phyloP scores from a whole-genome alignment of 2,329 filamentous ascomycete genomes.

The Arthrobotrys musiformis region DNA sequence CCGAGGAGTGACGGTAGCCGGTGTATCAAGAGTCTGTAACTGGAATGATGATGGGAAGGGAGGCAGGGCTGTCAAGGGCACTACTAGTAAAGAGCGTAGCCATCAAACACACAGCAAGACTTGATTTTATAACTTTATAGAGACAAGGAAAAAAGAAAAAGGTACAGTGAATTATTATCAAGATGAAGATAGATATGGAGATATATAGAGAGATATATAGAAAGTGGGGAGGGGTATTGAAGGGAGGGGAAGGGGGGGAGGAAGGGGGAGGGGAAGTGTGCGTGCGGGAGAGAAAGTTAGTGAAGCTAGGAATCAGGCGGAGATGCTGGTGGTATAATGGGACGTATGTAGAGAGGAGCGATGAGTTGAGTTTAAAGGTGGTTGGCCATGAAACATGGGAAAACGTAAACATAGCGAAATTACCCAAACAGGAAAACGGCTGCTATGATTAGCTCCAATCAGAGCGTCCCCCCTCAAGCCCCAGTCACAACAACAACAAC shows the following conservation, averaged over 20 bases:
- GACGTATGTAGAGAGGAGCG: slow-evolving; percentile 44
- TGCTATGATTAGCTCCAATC: slow-evolving; percentile 32
- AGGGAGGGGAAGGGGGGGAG: background rate
- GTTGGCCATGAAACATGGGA: slow-evolving; percentile 52
- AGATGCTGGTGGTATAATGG: slow-evolving; percentile 10
- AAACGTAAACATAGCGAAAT: slow-evolving; percentile 56
- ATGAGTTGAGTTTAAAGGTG: slow-evolving; percentile 56
- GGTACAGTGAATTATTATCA: too few relatives aligned
- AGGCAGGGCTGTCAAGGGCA: slow-evolving; percentile 7
- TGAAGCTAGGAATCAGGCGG: slow-evolving; percentile 34
- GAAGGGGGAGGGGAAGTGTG: background rate
- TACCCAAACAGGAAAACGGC: slow-evolving; percentile 46
- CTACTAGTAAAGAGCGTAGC: slow-evolving; percentile 41
- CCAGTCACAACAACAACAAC: slow-evolving; percentile 37
- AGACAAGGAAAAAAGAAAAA: background rate
- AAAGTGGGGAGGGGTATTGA: too few relatives aligned
- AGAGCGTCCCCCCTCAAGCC: too few relatives aligned
- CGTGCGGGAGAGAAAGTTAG: background rate
- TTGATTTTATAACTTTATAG: background rate
- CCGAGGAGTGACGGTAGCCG: background rate
- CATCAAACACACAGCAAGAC: slow-evolving; percentile 30
- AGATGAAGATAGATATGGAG: too few relatives aligned
- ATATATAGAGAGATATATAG: too few relatives aligned
- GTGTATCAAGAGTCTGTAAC: slow-evolving; percentile 1
- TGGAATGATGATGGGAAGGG: slow-evolving; percentile 21